A percentile compares a stretch with the other conserved stretches of the same genome.
These are phyloP conservation scores for Plasmodium malariae DNA, from an alignment of 169 alveolate species.

Conservation along the genomic window DNA sequence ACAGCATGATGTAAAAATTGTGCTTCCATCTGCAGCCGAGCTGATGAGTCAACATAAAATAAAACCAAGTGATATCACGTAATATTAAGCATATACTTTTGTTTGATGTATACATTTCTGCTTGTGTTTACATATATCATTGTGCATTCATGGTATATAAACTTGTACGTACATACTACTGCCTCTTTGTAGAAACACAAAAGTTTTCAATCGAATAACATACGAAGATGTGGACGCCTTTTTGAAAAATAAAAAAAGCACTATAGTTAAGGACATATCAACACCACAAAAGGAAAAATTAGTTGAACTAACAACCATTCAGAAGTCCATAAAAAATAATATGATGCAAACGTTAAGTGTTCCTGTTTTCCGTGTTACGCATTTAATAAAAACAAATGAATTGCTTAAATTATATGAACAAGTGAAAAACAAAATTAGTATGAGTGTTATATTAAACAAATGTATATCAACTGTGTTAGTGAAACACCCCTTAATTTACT, in stretches of 20 bases:
- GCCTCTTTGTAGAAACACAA: slow-evolving; percentile 1
- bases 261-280: not conserved
- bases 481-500: slow-evolving; percentile 80
- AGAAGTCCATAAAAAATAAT: slow-evolving; percentile 77
- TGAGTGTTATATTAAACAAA: slow-evolving; percentile 78
- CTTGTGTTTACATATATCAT: slow-evolving; percentile 8
- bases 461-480: slow-evolving; percentile 78
- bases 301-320: slow-evolving; percentile 46
- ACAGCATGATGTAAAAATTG: slow-evolving; percentile 31
- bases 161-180: not conserved
- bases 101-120: not conserved
- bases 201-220: slow-evolving; percentile 28
- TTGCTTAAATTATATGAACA: slow-evolving; percentile 31
- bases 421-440: slow-evolving; percentile 68
- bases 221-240: slow-evolving; percentile 66
- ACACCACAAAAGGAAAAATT: not conserved
- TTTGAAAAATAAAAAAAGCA: slow-evolving; percentile 32
- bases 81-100: slow-evolving; percentile 12
- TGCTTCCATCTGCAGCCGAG: slow-evolving; percentile 74
- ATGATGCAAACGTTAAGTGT: slow-evolving; percentile 79
- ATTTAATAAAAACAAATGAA: slow-evolving; percentile 48
- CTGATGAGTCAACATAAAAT: slow-evolving; percentile 37
- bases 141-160: not conserved
- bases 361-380: slow-evolving; percentile 81
- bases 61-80: slow-evolving; percentile 63